These are phyloP conservation scores for Graphiopsis chlorocephala DNA, from an alignment of 2,329 filamentous ascomycete species.

Conservation along the genomic window DNA sequence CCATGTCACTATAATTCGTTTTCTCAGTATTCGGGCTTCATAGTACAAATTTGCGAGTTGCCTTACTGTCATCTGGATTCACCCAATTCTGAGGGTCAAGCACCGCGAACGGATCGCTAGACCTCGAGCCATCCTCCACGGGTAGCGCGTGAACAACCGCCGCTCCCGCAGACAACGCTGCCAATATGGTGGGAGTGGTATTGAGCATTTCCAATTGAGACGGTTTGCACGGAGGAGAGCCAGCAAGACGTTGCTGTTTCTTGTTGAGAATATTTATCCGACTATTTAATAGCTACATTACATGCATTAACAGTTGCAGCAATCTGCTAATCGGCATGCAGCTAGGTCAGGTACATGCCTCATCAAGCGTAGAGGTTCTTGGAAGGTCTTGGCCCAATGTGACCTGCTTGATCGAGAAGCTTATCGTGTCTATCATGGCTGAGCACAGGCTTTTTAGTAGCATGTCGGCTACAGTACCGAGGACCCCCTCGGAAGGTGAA, in stretches of 20 bases:
- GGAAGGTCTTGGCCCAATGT: constrained; percentile 12
- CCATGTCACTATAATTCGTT: constrained; percentile 45
- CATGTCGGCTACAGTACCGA: not conserved
- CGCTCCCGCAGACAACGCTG: constrained; percentile 1
- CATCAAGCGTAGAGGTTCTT: constrained; percentile 13
- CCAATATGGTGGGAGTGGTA: not conserved
- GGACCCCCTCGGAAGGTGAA: not conserved
- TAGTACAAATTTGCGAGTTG: not conserved
- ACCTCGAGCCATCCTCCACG: not conserved
- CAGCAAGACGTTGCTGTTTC: not conserved
- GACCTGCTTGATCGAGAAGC: constrained; percentile 15
- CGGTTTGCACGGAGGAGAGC: not conserved
- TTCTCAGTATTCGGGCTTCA: not conserved
- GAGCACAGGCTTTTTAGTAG: not conserved
- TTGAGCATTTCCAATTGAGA: not conserved
- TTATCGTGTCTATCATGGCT: constrained; percentile 15
- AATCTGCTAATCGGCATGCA: not conserved
- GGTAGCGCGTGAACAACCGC: constrained; percentile 1
- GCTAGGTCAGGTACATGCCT: constrained; percentile 4
- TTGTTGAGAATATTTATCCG: not conserved
- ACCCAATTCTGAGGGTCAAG: constrained; percentile 54
- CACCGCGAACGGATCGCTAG: constrained; percentile 45
- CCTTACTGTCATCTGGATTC: constrained; percentile 46
- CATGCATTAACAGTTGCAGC: not conserved
- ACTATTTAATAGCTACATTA: not conserved